Base-by-base conservation (phyloP, 345 rosid species). In the Physaria fendleri region DNA sequence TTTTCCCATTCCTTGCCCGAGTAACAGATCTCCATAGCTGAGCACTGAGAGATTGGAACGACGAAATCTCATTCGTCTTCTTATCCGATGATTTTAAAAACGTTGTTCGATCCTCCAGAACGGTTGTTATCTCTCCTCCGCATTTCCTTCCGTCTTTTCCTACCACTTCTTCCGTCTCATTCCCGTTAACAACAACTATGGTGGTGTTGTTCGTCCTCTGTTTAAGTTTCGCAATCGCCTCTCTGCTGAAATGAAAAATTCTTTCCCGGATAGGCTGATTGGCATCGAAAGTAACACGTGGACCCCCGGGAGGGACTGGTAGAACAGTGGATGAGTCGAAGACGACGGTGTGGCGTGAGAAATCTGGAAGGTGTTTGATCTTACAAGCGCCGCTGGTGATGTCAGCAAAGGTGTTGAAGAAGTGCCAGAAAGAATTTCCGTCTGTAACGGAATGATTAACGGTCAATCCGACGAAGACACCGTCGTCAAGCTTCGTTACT, bases 341-440 rank as follows among this genome's bases (percentile, higher is more conserved):
- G 41, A 81, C 81, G 41, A 81, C 81, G 11, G 82, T 83, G 59
- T 72, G 47, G 7, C 99, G 81, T 18, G 71, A 45, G 43, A 93
- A 89, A 49, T 83, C 80, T 0, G 95, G 98, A 3, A 59, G 42
- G 32, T 77, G 56, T 12, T 85, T 89, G 30, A 85, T 84, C 49
- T 82, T 81, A 44, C 69, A 64, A 13, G 50, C 76, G 2, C 95
- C 95, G 64, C 73, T 76, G n/a, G 76, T 69, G 32, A 83, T 58
- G 56, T 83, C 94, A 6, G 97, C 99, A 42, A 89, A 80, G 0
- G 97, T 74, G 40, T 93, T 93, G 60, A 93, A 85, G 66, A 93
- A 86, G 66, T 93, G 97, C 99, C 99, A 93, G 37, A 93, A 83
- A 11, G 99, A 93, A 5, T 91, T 87, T 11, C 99, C 99, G 13